Conservation (phyloP, 768 basidiomycete genomes). For the Termitomyces sp. region DNA sequence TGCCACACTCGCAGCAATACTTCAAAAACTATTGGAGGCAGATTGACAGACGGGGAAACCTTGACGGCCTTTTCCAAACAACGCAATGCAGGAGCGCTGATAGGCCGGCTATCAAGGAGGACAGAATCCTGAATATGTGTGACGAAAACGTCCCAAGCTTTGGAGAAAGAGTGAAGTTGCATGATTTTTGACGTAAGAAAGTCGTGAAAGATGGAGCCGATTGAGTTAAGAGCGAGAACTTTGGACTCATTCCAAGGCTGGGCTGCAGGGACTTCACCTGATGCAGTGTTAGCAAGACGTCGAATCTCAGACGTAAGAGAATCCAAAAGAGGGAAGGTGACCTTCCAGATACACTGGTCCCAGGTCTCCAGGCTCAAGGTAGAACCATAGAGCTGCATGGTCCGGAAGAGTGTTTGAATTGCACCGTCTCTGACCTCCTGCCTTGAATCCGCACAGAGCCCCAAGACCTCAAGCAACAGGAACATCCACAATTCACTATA, state of each 20-base stretch:
- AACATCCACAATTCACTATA: conserved; percentile 94
- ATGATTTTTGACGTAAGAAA: conserved; percentile 75
- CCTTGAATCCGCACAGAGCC: conserved; percentile 74
- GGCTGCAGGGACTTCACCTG: conserved; percentile 12
- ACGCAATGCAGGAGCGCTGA: conserved; percentile 81
- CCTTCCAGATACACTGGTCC: conserved; percentile 88
- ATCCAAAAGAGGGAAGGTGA: conserved; percentile 84
- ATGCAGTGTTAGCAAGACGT: conserved; percentile 21
- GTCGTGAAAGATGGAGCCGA: conserved; percentile 78
- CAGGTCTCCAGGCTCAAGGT: conserved; percentile 79
- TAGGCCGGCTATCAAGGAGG: conserved; percentile 55
- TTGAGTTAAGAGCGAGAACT: conserved; percentile 75
- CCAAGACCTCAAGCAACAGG: conserved; percentile 76
- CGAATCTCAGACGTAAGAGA: conserved; percentile 56
- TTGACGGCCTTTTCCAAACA: conserved; percentile 77
- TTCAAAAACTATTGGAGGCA: conserved; percentile 35
- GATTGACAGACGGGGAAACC: conserved; percentile 41
- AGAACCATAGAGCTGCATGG: conserved; percentile 89
- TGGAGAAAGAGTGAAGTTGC: conserved; percentile 59
- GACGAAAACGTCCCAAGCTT: conserved; percentile 74
- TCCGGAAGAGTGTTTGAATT: conserved; percentile 92
- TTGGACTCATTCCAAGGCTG: conserved; percentile 86
- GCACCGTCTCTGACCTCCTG: conserved; percentile 91
- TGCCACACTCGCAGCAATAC: conserved; percentile 64
- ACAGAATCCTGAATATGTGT: conserved; percentile 67